Evolutionary conservation across 768 basidiomycete genomes (phyloP).

Genomic region (Galerina marginata): DNA sequence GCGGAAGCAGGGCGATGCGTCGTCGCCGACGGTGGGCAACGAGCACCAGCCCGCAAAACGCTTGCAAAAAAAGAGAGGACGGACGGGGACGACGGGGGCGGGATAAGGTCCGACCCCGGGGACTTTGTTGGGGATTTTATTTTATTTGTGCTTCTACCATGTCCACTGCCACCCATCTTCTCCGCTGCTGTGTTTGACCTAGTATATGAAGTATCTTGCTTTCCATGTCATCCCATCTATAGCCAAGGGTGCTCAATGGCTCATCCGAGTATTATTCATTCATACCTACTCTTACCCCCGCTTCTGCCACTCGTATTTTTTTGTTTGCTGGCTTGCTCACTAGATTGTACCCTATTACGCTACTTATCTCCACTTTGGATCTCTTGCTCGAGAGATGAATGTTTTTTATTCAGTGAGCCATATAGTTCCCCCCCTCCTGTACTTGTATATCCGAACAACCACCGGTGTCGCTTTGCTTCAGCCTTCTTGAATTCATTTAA

Average conservation of each 20-base stretch:
- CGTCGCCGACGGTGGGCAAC: slow-evolving; percentile 57
- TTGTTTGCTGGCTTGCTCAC: slow-evolving; percentile 7
- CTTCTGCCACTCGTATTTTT: background rate
- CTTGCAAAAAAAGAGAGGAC: slow-evolving; percentile 37
- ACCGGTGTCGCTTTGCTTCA: background rate
- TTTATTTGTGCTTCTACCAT: slow-evolving; percentile 23
- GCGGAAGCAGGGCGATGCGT: slow-evolving; percentile 53
- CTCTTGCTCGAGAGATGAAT: slow-evolving; percentile 9
- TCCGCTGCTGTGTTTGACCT: slow-evolving; percentile 14
- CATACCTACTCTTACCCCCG: slow-evolving; percentile 34
- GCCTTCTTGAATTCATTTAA: slow-evolving; percentile 4
- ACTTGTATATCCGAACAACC: slow-evolving; percentile 11
- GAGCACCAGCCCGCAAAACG: slow-evolving; percentile 56
- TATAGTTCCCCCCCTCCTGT: slow-evolving; percentile 3
- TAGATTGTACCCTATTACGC: slow-evolving; percentile 23
- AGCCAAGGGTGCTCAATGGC: slow-evolving; percentile 15
- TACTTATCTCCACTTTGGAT: slow-evolving; percentile 19
- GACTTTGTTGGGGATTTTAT: slow-evolving; percentile 14
- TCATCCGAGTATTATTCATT: slow-evolving; percentile 24
- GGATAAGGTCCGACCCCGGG: slow-evolving; percentile 36
- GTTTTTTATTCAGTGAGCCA: slow-evolving; percentile 11
- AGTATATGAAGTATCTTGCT: slow-evolving; percentile 27
- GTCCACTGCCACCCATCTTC: slow-evolving; percentile 22
- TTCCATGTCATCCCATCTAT: slow-evolving; percentile 8
- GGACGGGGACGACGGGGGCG: slow-evolving; percentile 48